Base-by-base conservation (phyloP, 352 stramenopile genomes). In the Globisporangium yorkense region DNA sequence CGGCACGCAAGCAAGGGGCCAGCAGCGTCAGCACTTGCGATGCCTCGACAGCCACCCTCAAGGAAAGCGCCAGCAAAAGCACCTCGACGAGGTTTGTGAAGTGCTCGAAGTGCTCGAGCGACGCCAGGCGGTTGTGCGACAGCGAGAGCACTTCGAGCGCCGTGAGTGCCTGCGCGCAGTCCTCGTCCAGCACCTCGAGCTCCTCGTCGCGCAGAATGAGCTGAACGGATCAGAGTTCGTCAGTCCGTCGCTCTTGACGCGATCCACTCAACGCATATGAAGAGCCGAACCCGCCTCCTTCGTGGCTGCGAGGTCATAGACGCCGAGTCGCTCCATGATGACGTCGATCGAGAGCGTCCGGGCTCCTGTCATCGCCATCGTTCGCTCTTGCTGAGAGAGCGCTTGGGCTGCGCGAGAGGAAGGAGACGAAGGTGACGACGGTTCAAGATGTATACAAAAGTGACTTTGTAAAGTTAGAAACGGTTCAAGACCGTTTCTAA, bases 131-230 rank as follows among this genome's bases (percentile, higher is more conserved):
- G 60, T 93, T 93, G 75, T 93, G 84, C 5, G 84, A 93, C 2
- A 93, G 66, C 29, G 84, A 93, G n/a, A 93, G 59, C 35, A 93
- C 76, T 68, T 93, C 84, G 13, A 93, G 60, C 53, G 72, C 77
- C 10, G 69, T 56, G 49, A 93, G 60, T 39, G 62, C 70, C 57
- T 82, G 68, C 1, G 84, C 84, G 57, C 81, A 93, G 48, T 48
- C 54, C 24, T 77, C 66, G 47, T 90, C 70, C 29, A 91, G 37
- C 5, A 61, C 61, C 5, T 65, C 51, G 21, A 93, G 48, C 3
- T 63, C 64, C 67, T 89, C 80, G 56, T 90, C 77, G 1, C 84
- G 81, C 50, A 93, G 47, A 35, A 93, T 90, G 39, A 93, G 66
- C 84, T 93, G 39, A 15, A 16, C 24, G 2, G 35, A 10, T 7